phyloP scores from a whole-genome alignment of 257 asterid species.

The Penstemon barbatus region DNA sequence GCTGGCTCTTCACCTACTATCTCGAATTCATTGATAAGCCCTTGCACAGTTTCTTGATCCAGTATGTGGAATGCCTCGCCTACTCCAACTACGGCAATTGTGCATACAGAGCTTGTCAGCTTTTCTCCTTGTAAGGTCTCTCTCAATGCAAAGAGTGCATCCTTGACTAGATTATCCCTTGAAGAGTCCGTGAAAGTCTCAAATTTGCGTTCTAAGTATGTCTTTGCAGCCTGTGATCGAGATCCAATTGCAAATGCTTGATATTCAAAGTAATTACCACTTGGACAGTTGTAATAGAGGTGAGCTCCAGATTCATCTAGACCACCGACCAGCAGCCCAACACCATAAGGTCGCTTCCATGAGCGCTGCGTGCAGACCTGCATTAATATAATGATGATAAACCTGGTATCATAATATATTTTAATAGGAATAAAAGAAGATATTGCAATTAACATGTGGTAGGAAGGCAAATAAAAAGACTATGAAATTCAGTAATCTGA shows the following conservation, averaged over 20 bases:
- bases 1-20: slow-evolving; percentile 56
- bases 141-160: slow-evolving; percentile 65
- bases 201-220: slow-evolving; percentile 62
- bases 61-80: slow-evolving; percentile 57
- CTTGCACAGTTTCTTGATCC: slow-evolving; percentile 55
- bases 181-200: slow-evolving; percentile 50
- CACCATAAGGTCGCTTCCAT: slow-evolving; percentile 73
- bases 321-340: slow-evolving; percentile 69
- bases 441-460: not conserved
- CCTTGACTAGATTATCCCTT: slow-evolving; percentile 57
- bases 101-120: slow-evolving; percentile 60
- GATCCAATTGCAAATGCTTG: slow-evolving; percentile 80
- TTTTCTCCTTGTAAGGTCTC: slow-evolving; percentile 70
- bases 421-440: not conserved
- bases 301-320: slow-evolving; percentile 74
- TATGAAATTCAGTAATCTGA: not conserved
- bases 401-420: not conserved
- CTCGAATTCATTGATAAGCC: slow-evolving; percentile 57
- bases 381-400: not conserved
- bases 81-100: slow-evolving; percentile 56
- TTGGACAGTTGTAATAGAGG: slow-evolving; percentile 68
- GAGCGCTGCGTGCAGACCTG: slow-evolving; percentile 76
- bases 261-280: slow-evolving; percentile 72
- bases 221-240: slow-evolving; percentile 74
- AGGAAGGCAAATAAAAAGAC: slow-evolving; percentile 1